Base-by-base conservation (phyloP, 768 basidiomycete genomes). In the Podaxis mareebaensis region DNA sequence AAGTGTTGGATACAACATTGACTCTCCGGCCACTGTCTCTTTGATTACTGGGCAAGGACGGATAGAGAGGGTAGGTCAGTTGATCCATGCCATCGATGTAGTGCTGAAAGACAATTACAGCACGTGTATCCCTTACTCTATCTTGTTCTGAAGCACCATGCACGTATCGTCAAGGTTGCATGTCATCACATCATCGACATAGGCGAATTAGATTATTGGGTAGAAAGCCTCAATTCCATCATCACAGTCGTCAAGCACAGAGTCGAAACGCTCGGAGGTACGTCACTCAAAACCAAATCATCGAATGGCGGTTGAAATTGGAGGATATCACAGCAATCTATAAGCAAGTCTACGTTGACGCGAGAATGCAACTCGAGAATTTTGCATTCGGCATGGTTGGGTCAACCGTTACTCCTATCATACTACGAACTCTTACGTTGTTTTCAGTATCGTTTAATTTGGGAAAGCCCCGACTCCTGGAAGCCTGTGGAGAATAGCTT, bases 341-440 rank as follows among this genome's bases (percentile, higher is more conserved):
- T 67, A 77, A 75, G 49, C 75, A 78, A 60, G 76, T 72, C 0
- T 70, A 76, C 33, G 66, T 73, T 2, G 75, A 78, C 58, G 72
- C 76, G 2, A 69, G 73, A 60, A 65, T 71, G 20, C 70, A 70
- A 11, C 68, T 78, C 8, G 73, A 73, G 8, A 78, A 77, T 48
- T 75, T 76, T 46, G 76, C 77, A 2, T 78, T 78, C 62, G 77
- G 77, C 11, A 69, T 78, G 51, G 77, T 77, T 48, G 53, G 74
- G 64, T 33, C 24, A 33, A 24, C 15, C 24, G 54, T 17, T 56
- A 20, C 5, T 30, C 44, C 60, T 13, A n/a, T 57, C 2, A 53
- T 38, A 17, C 22, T 30, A 11, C 28, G 30, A 11, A 20, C 28
- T 15, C 44, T 58, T 30, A 36, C 13, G 56, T 46, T 24, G 26